Evolutionary conservation across 139 green algal species (phyloP), one percentile per base, ranked within the genome.

Genomic region (Volvox reticuliferus): DNA sequence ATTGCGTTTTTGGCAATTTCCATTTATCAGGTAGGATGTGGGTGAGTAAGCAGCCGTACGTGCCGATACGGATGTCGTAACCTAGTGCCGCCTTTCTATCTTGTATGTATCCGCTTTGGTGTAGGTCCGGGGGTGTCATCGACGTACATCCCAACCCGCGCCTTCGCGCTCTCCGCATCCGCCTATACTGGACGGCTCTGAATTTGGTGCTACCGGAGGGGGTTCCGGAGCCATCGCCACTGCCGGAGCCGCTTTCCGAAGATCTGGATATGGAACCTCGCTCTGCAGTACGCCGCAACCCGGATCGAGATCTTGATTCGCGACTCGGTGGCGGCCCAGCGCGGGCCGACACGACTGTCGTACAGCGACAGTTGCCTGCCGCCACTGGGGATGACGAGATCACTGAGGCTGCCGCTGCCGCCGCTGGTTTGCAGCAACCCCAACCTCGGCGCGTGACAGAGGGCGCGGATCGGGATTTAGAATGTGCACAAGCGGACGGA

Each of bases 111-210:
- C 44, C 44, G 9, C 9, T 55, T 5, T 9, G 44, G 5, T 73
- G 12, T 44, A 89, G 85, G 85, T 82, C 85, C 17, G 69, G 69
- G 28, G 85, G 85, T 9, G 69, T 82, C 0, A 89, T 89, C 69
- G 85, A 89, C 37, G 71, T 89, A 36, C 85, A 89, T 50, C 85
- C 69, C 85, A 89, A 89, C 69, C 35, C 85, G 67, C 69, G 69
- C 16, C 69, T 89, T n/a, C 85, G 85, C 85, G 69, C 85, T 0
- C 37, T 82, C 19, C 85, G 85, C 44, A 26, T 89, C 33, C 85
- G 85, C 36, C 85, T 89, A 24, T 89, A 89, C 85, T 89, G 85
- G 85, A 89, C 85, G 30, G 85, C 85, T 1, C 85, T 89, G 19
- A 82, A 82, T 36, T 36, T 89, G 85, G 85, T 89, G 37, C 85